Base-by-base conservation (phyloP, 208 protist genomes). In the Leishmania major region DNA sequence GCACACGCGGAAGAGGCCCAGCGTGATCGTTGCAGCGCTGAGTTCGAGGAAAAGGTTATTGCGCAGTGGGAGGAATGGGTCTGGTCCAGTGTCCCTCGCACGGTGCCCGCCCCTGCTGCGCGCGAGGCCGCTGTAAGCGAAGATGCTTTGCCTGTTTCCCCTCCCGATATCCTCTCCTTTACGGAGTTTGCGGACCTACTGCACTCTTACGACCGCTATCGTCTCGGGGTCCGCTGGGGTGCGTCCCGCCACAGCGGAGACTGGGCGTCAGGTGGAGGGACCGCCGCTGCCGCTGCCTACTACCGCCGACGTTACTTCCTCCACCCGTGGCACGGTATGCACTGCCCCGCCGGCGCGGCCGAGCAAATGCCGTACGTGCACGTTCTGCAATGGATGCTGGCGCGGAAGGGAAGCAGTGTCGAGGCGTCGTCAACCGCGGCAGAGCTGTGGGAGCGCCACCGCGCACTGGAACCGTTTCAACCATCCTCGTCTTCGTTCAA, bases 351-450 rank as follows among this genome's bases (percentile, higher is more conserved):
- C 13, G 90, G 90, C 10, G 84, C 77, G 17, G 85, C 82, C 13
- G 84, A 87, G 78, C 94, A 97, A 79, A 93, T 92, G 87, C 91
- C 94, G 17, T 95, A 92, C 77, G 94, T 95, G 49, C 92, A 95
- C 75, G 53, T 95, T n/a, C 84, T 97, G 51, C 94, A 92, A 67
- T 97, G 94, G 92, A 86, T 97, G 82, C 31, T 76, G 76, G 85
- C 75, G 31, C 62, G 15, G 17, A 53, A 19, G 13, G 77, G 57
- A 47, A 28, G 37, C 31, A 49, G 62, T 45, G 59, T 15, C 19
- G 13, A 60, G 8, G 51, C 75, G 15, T 6, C 19, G 10, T 59
- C 40, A 31, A 35, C 28, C 47, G 43, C 71, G 11, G 77, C 77
- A 45, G 79, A 84, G 43, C 83, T 95, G 81, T 90, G 84, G 75